phyloP scores from a whole-genome alignment of 345 rosid species.

The Noccaea caerulescens region DNA sequence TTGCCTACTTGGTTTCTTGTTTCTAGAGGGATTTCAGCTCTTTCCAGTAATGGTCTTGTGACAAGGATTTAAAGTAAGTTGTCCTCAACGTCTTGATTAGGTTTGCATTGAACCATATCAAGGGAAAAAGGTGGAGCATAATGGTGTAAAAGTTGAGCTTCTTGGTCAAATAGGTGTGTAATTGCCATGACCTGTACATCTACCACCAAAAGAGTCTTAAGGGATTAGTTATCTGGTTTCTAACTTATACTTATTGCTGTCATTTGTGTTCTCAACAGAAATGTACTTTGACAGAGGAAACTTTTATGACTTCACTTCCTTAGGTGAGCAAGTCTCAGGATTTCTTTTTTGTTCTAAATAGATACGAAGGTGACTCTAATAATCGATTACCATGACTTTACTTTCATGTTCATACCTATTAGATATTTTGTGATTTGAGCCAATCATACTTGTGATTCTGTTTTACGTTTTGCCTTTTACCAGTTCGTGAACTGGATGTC shows the following conservation, averaged over 20 bases:
- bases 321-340: conserved; percentile 63
- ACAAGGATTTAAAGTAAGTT: not conserved
- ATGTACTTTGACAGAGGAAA: conserved; percentile 96
- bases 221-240: conserved; percentile 9
- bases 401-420: not conserved
- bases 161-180: conserved; percentile 93
- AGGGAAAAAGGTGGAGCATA: conserved; percentile 96
- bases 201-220: conserved; percentile 8
- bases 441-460: not conserved
- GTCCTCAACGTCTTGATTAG: conserved; percentile 45
- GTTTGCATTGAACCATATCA: conserved; percentile 82
- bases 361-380: not conserved
- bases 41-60: conserved; percentile 8
- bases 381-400: not conserved
- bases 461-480: conserved; percentile 27
- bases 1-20: conserved; percentile 14
- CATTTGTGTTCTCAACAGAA: conserved; percentile 57
- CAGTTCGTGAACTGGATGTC: conserved; percentile 96
- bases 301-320: conserved; percentile 95
- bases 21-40: not conserved
- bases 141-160: conserved; percentile 93
- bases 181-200: conserved; percentile 4
- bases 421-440: not conserved
- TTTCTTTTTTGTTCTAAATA: not conserved
- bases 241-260: conserved; percentile 19